Base-by-base conservation (phyloP, 2,329 filamentous ascomycete genomes). In the Fusarium lateritium region DNA sequence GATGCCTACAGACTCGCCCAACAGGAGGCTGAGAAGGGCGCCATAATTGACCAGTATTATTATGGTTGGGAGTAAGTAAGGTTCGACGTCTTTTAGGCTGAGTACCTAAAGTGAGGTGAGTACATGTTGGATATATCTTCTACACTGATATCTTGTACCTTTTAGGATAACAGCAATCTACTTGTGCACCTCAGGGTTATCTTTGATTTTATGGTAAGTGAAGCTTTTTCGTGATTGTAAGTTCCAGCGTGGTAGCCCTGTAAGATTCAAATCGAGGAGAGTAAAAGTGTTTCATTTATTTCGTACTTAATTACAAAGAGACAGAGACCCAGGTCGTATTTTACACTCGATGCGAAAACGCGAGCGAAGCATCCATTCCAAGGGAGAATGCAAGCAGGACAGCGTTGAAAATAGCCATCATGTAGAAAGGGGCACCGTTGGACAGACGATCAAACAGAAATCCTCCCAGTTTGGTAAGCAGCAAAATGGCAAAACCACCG, bases 391-490 rank as follows among this genome's bases (percentile, higher is more conserved):
- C 76, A 14, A 97, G 81, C 56, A 98, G 79, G 2, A 93, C 68
- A 0, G 81, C 92, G 76, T 98, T 98, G 78, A 98, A 98, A 0
- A 83, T 83, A 0, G 94, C 94, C 91, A 99, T 95, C 85, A 98
- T 91, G 77, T 94, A 97, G 78, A 99, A 98, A 1, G 96, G 96
- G 13, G 93, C 92, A 0, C 92, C 92, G 4, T 86, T 85, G 2
- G 90, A 91, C 54, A 90, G 82, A 21, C 80, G 84, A 78, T 99
- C 96, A 75, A 98, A 99, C 47, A 98, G 80, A 38, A 89, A 88
- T 0, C 96, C 96, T 14, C 96, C 96, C 6, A 96, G 79, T 80
- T 99, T 99, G 0, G 96, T 98, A 17, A 99, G 85, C 7, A 98
- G 80, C 56, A 99, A 79, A 53, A 99, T 99, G 0, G 94, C 96